Evolutionary conservation across 2,329 filamentous ascomycete species (phyloP), one percentile per base, ranked within the genome.

Genomic region (Acarospora socialis): DNA sequence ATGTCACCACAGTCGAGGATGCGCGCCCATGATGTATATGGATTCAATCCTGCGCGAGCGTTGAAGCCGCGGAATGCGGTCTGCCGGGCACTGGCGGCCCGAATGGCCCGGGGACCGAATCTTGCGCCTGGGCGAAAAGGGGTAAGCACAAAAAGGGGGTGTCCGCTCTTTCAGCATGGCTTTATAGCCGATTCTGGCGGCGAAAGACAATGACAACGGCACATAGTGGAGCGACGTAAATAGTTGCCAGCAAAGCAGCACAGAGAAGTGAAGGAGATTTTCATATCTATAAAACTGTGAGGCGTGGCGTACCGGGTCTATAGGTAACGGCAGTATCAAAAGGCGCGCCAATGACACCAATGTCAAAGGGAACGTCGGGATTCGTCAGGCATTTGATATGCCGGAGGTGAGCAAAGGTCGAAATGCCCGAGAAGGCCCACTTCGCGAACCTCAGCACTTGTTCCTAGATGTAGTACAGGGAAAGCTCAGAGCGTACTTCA

Each of bases 1-100:
- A 93, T 83, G 51, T 93, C 86, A 28, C 86, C 86, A 53, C 86
- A 94, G 61, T 94, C 86, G 30, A 87, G 63, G 37, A 93, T 72
- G 22, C 61, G 73, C 1, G 81, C 79, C 78, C 80, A 87, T 33
- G 69, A 77, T 23, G 63, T 61, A 58, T 90, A 93, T 0, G 86
- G 83, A 54, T 93, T 94, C 43, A 93, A 68, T 22, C 67, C 68
- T 2, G 82, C 83, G 14, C 83, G 74, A 2, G 79, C 71, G 56
- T 93, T 93, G 67, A 80, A 84, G 49, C 78, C 79, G 24, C 82
- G 72, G 53, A 79, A 81, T 3, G 74, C 68, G 9, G 78, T 82
- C 57, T 93, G 8, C 13, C 84, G 74, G 5, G 77, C 68, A 19
- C 81, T 87, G 23, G 82, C 84, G 22, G 81, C 76, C 34, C 86